phyloP scores from a whole-genome alignment of 2,329 filamentous ascomycete genomes.

The Cytospora mali region DNA sequence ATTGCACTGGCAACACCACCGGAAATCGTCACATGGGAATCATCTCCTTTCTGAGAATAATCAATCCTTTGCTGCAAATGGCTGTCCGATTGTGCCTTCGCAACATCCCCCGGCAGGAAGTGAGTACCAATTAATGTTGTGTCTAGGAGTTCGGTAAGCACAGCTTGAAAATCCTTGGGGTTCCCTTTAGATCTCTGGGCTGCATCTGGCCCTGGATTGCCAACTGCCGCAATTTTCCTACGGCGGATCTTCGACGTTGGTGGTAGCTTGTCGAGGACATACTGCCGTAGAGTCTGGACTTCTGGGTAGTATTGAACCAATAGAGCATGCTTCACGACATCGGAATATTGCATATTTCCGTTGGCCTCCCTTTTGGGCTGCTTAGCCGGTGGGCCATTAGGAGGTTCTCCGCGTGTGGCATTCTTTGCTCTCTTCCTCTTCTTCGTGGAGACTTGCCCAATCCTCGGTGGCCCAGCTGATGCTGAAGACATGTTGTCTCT shows the following conservation, averaged over 20 bases:
- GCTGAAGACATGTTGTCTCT: background rate
- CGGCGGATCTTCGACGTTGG: slow-evolving; percentile 64
- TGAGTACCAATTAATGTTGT: slow-evolving; percentile 64
- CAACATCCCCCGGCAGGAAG: slow-evolving; percentile 34
- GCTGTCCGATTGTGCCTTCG: slow-evolving; percentile 35
- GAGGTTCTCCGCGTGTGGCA: background rate
- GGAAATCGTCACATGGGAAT: slow-evolving; percentile 58
- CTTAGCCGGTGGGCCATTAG: slow-evolving; percentile 29
- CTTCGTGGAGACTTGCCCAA: slow-evolving; percentile 1
- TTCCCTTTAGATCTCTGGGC: background rate
- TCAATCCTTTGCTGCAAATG: slow-evolving; percentile 59
- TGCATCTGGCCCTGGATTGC: slow-evolving; percentile 31
- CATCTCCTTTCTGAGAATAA: slow-evolving; percentile 65
- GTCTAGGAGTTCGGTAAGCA: slow-evolving; percentile 65
- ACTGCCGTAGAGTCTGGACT: slow-evolving; percentile 69
- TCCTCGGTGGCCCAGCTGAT: background rate
- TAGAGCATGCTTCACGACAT: slow-evolving; percentile 57
- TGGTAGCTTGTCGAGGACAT: slow-evolving; percentile 68
- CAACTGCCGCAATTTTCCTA: slow-evolving; percentile 56
- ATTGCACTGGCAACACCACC: slow-evolving; percentile 46
- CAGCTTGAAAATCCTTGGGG: slow-evolving; percentile 36
- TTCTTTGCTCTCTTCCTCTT: slow-evolving; percentile 21
- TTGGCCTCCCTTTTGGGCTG: slow-evolving; percentile 26
- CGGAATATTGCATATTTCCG: slow-evolving; percentile 19
- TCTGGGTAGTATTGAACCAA: slow-evolving; percentile 69